These are phyloP conservation scores for Galerina sulciceps DNA, from an alignment of 768 basidiomycete species.

Conservation along the genomic window DNA sequence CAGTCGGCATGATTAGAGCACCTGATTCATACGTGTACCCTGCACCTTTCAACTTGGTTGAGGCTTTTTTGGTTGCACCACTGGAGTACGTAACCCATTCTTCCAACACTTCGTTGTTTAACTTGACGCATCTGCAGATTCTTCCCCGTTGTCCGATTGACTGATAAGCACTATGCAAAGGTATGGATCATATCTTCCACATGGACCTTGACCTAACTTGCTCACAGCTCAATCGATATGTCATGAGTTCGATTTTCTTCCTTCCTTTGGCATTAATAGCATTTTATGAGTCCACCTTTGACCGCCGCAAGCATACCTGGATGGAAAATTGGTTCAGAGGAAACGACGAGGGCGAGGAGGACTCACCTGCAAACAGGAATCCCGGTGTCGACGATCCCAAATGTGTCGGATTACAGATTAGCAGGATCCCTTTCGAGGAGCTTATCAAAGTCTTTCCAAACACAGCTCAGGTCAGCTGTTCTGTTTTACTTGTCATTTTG, in stretches of 20 bases:
- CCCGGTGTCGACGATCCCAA: slow-evolving; percentile 64
- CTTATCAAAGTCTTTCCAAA: slow-evolving; percentile 77
- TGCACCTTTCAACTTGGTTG: slow-evolving; percentile 91
- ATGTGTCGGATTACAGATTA: slow-evolving; percentile 63
- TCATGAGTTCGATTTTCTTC: slow-evolving; percentile 85
- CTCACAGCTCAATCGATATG: slow-evolving; percentile 68
- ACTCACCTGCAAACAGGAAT: slow-evolving; percentile 56
- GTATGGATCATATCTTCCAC: slow-evolving; percentile 27
- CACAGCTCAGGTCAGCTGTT: slow-evolving; percentile 66
- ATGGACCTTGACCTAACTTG: slow-evolving; percentile 1
- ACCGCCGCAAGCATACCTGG: slow-evolving; percentile 58
- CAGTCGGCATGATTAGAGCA: slow-evolving; percentile 82
- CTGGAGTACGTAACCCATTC: slow-evolving; percentile 68
- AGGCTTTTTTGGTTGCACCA: slow-evolving; percentile 79
- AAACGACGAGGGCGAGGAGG: slow-evolving; percentile 60
- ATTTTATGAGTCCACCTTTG: slow-evolving; percentile 68
- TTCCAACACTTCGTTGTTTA: neutral
- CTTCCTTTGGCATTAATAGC: slow-evolving; percentile 77
- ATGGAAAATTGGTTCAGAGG: slow-evolving; percentile 69
- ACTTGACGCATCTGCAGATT: slow-evolving; percentile 33
- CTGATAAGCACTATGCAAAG: slow-evolving; percentile 59
- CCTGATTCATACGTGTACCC: slow-evolving; percentile 89
- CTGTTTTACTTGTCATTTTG: neutral
- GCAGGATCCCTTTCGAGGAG: slow-evolving; percentile 70
- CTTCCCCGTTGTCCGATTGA: slow-evolving; percentile 48